These are phyloP conservation scores for Rhizopus stolonifer DNA, from an alignment of 371 early-diverging fungal genomes.

Conservation along the genomic window DNA sequence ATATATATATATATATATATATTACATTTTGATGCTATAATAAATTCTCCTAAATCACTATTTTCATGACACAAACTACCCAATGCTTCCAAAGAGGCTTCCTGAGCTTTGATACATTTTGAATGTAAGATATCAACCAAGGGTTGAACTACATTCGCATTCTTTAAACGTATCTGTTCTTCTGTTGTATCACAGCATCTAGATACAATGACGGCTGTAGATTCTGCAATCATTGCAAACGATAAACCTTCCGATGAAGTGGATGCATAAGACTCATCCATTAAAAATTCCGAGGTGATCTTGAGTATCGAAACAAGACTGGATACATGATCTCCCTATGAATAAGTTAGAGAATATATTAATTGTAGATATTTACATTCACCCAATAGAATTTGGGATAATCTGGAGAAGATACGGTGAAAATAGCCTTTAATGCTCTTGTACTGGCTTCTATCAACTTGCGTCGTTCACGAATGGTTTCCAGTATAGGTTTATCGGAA, in stretches of 20 bases:
- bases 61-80: conserved; percentile 70
- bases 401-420: conserved; percentile 54
- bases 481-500: conserved; percentile 35
- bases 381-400: conserved; percentile 54
- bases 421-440: conserved; percentile 76
- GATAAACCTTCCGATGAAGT: conserved; percentile 47
- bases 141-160: conserved; percentile 59
- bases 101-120: conserved; percentile 66
- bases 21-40: conserved; percentile 55
- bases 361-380: conserved; percentile 39
- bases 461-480: conserved; percentile 39
- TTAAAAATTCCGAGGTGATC: conserved; percentile 24
- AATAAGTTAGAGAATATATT: too few relatives aligned
- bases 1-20: not conserved
- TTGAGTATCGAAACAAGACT: conserved; percentile 35
- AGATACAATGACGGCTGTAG: conserved; percentile 68
- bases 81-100: conserved; percentile 79
- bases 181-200: conserved; percentile 61
- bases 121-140: conserved; percentile 62
- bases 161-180: conserved; percentile 62
- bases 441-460: conserved; percentile 72
- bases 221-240: conserved; percentile 64
- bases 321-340: conserved; percentile 42
- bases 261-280: conserved; percentile 21
- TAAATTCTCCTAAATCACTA: conserved; percentile 46